Percentiles rank a stretch among this genome's conserved stretches.
phyloP scores from a whole-genome alignment of 345 rosid species.

The Streptanthus diversifolius region DNA sequence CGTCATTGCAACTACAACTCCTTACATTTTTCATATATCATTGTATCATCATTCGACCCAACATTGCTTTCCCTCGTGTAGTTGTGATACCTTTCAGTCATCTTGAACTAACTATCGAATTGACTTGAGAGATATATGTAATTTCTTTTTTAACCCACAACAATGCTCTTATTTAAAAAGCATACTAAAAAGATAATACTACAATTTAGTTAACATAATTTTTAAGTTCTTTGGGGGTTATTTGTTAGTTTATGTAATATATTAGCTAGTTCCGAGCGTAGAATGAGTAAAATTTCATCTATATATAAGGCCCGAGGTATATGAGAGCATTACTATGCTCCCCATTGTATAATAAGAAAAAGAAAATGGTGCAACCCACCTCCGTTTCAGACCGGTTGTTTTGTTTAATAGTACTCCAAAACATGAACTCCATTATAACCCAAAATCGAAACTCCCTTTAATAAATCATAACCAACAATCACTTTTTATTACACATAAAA shows the following conservation, averaged over 20 bases:
- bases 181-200: neutral
- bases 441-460: neutral
- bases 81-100: no score
- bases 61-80: neutral
- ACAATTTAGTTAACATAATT: neutral
- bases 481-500: neutral
- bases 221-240: neutral
- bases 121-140: neutral
- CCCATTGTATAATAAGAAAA: neutral
- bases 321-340: neutral
- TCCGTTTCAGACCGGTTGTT: slow-evolving; percentile 27
- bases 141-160: neutral
- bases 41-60: neutral
- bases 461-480: neutral
- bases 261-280: neutral
- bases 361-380: slow-evolving; percentile 31
- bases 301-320: neutral
- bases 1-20: neutral
- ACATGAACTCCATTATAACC: slow-evolving; percentile 38
- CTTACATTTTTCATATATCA: no score
- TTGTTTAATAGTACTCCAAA: slow-evolving; percentile 21
- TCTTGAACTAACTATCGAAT: neutral
- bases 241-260: neutral
- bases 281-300: neutral
- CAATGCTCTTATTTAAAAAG: neutral